Evolutionary conservation across 805 yeast species (phyloP), one percentile per base, ranked within the genome.

Genomic region (Maudiozyma saulgeensis): DNA sequence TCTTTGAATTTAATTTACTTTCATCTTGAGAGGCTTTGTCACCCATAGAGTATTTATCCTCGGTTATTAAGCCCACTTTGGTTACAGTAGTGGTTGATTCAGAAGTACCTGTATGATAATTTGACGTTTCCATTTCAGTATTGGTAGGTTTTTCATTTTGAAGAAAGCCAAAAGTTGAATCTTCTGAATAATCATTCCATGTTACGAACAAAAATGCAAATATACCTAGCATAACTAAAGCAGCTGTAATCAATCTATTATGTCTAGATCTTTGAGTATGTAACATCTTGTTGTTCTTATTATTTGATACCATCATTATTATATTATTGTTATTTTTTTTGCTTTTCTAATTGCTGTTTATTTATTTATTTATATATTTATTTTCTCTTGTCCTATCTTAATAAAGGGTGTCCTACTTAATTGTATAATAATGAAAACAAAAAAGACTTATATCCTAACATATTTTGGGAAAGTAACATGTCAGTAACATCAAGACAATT

Each of bases 171-270:
- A 38, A 16, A 38, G 15, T 38, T 18, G 21, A 16, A 18, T 16
- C 43, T 41, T 53, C 55, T 6, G 53, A 35, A 19, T 50, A 54
- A 25, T 54, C 57, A 7, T 45, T 44, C 55, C 55, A 54, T 23
- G 56, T 53, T 23, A 44, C 32, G 2, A 46, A 9, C 25, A 53
- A n/a, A 32, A 55, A 53, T 8, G 40, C 21, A 1, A 47, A 11
- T n/a, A 55, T n/a, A 4, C 53, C 51, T 16, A 51, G 31, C 2
- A 55, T 6, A 1, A 51, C 39, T 2, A 53, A 28, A 15, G 58
- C 47, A 2, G 41, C 35, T 3, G 57, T 52, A 5, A 48, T 3
- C 7, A 55, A 38, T 46, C 55, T 52, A 15, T 35, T 35, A 35
- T 35, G 38, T 35, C 18, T 35, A 15, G 38, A 35, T 35, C 38